These are phyloP conservation scores for Cercospora sp. DNA, from an alignment of 2,329 filamentous ascomycete species.

Conservation along the genomic window DNA sequence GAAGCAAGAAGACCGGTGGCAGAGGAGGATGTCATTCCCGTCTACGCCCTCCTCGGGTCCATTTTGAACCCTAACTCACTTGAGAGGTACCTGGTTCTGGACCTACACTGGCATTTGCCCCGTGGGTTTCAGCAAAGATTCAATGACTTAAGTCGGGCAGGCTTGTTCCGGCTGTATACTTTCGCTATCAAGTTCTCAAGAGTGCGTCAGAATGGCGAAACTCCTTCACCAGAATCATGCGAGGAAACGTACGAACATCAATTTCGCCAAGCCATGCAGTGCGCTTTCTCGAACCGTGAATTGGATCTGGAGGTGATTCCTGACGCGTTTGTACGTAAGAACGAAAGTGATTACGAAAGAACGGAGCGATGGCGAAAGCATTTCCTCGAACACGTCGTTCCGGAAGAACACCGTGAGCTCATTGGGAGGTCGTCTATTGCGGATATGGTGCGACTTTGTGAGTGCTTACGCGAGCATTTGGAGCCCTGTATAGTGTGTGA, in stretches of 20 bases:
- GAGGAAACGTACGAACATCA: not conserved
- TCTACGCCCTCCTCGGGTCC: not conserved
- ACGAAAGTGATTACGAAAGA: not conserved
- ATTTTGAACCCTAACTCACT: not conserved
- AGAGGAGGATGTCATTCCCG: not conserved
- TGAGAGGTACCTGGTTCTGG: not conserved
- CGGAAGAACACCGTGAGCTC: not conserved
- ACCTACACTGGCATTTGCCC: not conserved
- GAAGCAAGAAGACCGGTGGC: not conserved
- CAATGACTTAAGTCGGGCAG: not conserved
- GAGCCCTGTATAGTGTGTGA: not conserved
- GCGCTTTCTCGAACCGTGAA: not conserved
- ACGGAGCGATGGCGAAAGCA: not conserved
- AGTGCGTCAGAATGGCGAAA: not conserved
- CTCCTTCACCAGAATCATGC: not conserved
- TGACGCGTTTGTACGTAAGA: not conserved
- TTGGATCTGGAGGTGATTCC: not conserved
- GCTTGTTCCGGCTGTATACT: not conserved
- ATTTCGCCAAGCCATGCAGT: not conserved
- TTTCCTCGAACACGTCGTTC: not conserved
- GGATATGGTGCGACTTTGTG: not conserved
- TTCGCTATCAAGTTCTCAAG: not conserved
- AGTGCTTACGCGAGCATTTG: not conserved
- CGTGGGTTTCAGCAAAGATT: not conserved
- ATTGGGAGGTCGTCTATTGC: not conserved